Evolutionary conservation across 192 early-diverging fungal species (phyloP).

Genomic region (Backusella macrospora): DNA sequence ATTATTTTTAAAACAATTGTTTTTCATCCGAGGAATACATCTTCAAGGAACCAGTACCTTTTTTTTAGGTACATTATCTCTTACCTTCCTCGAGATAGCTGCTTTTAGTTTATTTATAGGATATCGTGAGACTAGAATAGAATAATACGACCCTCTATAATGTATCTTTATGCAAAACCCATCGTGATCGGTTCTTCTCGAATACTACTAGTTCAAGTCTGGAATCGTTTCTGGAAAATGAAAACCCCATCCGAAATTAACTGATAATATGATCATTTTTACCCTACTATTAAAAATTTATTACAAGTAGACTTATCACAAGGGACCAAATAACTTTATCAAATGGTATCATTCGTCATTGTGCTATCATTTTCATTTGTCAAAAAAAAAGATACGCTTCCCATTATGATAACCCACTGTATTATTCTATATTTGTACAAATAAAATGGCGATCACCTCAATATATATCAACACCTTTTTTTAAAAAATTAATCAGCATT

Average conservation of each 20-base stretch:
- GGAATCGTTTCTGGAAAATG: not conserved
- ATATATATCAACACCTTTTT: not conserved
- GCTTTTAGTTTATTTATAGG: not conserved
- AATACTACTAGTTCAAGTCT: not conserved
- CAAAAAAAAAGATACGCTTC: not conserved
- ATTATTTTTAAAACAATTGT: not conserved
- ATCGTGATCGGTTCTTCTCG: not conserved
- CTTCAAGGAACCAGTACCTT: not conserved
- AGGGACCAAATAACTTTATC: not conserved
- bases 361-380: not conserved
- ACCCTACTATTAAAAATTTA: not conserved
- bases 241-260: not conserved
- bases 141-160: not conserved
- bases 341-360: not conserved
- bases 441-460: not conserved
- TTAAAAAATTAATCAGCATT: not conserved
- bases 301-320: not conserved
- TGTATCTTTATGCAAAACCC: conserved; percentile 4
- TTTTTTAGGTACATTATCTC: not conserved
- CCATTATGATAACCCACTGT: not conserved
- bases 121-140: not conserved
- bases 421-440: not conserved
- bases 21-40: not conserved
- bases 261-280: not conserved
- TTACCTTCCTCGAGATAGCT: not conserved